Conservation (phyloP, 2,329 filamentous ascomycete genomes). For the Xylariaceae sp. region DNA sequence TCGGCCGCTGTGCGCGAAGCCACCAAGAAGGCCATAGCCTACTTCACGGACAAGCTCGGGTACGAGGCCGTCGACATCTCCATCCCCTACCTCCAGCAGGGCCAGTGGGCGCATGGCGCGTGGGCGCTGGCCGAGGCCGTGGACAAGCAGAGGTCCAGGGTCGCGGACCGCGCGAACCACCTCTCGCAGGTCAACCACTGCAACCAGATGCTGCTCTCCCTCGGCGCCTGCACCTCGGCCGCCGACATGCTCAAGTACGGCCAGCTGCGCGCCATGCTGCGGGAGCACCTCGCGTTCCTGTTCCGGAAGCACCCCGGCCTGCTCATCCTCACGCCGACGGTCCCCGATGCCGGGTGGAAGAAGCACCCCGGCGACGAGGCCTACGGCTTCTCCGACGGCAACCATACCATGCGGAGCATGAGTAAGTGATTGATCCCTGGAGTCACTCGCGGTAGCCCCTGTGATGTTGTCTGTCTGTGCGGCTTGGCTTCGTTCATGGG, state of each 20-base stretch:
- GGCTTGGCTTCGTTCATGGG: no score
- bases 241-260: constrained; percentile 67
- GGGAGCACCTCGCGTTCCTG: constrained; percentile 25
- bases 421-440: no score
- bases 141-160: constrained; percentile 34
- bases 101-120: constrained; percentile 68
- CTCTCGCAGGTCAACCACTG: constrained; percentile 52
- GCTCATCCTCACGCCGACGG: constrained; percentile 71
- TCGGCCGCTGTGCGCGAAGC: constrained; percentile 53
- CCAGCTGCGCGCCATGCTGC: constrained; percentile 65
- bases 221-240: constrained; percentile 57
- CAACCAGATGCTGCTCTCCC: constrained; percentile 62
- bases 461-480: no score
- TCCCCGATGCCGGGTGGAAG: constrained; percentile 68
- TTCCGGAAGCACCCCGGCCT: constrained; percentile 67
- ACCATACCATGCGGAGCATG: constrained; percentile 70
- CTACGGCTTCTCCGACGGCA: constrained; percentile 70
- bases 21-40: constrained; percentile 52
- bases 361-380: constrained; percentile 48
- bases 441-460: no score
- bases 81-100: constrained; percentile 61
- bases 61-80: constrained; percentile 51
- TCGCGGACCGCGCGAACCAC: constrained; percentile 38
- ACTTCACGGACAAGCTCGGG: constrained; percentile 37
- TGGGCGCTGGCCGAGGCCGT: constrained; percentile 70